Percentiles rank a stretch among this genome's conserved stretches.
These are phyloP conservation scores for Diplodia seriata DNA, from an alignment of 2,329 filamentous ascomycete genomes.

Conservation along the genomic window DNA sequence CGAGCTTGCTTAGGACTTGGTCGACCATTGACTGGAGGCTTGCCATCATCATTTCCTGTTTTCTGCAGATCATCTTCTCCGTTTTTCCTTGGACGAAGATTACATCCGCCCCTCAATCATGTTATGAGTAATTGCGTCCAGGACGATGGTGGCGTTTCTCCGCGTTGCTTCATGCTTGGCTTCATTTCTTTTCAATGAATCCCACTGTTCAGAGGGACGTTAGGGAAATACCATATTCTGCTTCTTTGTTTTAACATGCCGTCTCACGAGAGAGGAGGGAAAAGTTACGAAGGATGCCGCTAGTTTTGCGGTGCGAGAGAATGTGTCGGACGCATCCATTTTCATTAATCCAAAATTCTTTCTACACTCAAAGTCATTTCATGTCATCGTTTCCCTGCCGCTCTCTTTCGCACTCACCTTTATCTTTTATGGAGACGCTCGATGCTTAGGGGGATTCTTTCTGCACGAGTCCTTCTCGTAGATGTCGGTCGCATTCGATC, in stretches of 20 bases:
- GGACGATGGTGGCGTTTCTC: constrained; percentile 13
- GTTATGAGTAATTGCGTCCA: constrained; percentile 18
- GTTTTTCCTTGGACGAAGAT: background rate
- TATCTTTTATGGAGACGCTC: background rate
- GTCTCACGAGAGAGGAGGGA: constrained; percentile 1
- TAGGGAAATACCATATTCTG: constrained; percentile 29
- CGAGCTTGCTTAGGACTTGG: background rate
- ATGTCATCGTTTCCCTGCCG: background rate
- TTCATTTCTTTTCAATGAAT: constrained; percentile 1
- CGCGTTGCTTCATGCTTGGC: background rate
- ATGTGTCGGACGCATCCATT: background rate
- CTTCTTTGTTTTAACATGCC: constrained; percentile 15
- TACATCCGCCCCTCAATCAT: background rate
- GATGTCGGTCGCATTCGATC: background rate
- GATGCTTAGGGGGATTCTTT: background rate
- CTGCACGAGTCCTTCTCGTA: background rate
- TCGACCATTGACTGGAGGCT: background rate
- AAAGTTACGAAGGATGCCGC: background rate
- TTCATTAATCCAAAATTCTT: background rate
- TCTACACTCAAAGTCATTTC: background rate
- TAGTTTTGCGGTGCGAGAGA: background rate
- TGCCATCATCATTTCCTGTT: background rate
- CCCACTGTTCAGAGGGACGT: constrained; percentile 6
- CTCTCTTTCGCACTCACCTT: background rate
- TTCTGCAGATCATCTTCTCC: background rate